A percentile compares a stretch with the other conserved stretches of the same genome.
Conservation (phyloP, 768 basidiomycete species). For the Naganishia vaughanmartiniae region DNA sequence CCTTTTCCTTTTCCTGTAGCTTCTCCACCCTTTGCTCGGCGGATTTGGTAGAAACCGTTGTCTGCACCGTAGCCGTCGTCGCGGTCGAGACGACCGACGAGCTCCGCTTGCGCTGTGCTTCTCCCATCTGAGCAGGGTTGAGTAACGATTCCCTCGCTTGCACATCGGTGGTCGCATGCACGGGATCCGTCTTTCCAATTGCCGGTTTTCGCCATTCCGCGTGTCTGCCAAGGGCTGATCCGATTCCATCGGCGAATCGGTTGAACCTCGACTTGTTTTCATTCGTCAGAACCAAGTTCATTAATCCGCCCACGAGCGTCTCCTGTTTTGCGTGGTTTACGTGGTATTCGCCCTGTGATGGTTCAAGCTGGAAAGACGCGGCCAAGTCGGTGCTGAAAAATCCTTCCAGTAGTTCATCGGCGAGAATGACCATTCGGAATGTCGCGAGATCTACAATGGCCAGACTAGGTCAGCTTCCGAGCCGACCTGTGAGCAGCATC, state of each 20-base stretch:
- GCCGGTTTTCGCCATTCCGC: slow-evolving; percentile 62
- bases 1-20: slow-evolving; percentile 51
- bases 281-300: slow-evolving; percentile 84
- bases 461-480: slow-evolving; percentile 31
- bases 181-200: slow-evolving; percentile 75
- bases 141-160: slow-evolving; percentile 71
- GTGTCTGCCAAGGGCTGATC: slow-evolving; percentile 89
- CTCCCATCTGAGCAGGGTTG: slow-evolving; percentile 55
- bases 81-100: slow-evolving; percentile 52
- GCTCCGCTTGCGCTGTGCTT: slow-evolving; percentile 35
- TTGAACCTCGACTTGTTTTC: slow-evolving; percentile 92
- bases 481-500: slow-evolving; percentile 58
- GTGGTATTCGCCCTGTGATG: slow-evolving; percentile 55
- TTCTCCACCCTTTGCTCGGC: slow-evolving; percentile 40
- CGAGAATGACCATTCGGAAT: slow-evolving; percentile 97
- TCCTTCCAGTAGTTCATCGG: slow-evolving; percentile 90
- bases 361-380: slow-evolving; percentile 76
- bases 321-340: slow-evolving; percentile 53
- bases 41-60: slow-evolving; percentile 56
- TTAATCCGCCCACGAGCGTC: slow-evolving; percentile 65
- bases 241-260: slow-evolving; percentile 87
- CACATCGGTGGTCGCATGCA: slow-evolving; percentile 56
- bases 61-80: slow-evolving; percentile 39
- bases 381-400: slow-evolving; percentile 94
- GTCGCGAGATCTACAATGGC: slow-evolving; percentile 56